These are phyloP conservation scores for Penicillium paxilli DNA, from an alignment of 495 filamentous ascomycete genomes.

Conservation along the genomic window DNA sequence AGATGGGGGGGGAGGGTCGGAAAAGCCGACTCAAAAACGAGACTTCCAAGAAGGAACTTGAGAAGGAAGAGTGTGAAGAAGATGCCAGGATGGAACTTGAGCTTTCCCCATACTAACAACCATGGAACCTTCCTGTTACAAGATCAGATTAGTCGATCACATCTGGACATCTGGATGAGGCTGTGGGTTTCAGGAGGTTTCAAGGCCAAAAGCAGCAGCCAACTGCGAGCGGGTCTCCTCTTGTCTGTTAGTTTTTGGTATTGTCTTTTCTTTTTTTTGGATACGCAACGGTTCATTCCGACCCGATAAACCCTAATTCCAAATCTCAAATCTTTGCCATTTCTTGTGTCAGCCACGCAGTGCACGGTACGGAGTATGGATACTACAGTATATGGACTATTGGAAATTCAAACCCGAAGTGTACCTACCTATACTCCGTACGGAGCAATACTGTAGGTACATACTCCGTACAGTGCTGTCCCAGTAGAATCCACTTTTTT, in stretches of 20 bases:
- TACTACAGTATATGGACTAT: too few relatives aligned
- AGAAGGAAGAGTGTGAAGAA: not conserved
- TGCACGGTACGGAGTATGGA: too few relatives aligned
- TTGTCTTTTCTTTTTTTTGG: too few relatives aligned
- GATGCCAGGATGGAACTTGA: not conserved
- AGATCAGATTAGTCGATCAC: not conserved
- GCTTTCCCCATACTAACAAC: not conserved
- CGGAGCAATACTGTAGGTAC: too few relatives aligned
- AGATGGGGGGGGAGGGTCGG: too few relatives aligned
- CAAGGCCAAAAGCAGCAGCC: not conserved
- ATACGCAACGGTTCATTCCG: not conserved
- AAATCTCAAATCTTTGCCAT: not conserved
- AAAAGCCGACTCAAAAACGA: constrained; percentile 1
- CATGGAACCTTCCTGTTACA: not conserved
- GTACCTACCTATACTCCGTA: not conserved
- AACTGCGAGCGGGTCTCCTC: not conserved
- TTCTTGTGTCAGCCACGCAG: not conserved
- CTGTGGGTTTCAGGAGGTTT: not conserved
- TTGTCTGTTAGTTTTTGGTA: too few relatives aligned
- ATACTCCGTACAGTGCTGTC: too few relatives aligned
- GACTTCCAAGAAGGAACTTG: not conserved
- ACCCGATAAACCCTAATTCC: not conserved
- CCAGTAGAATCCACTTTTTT: too few relatives aligned
- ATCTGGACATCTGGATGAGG: too few relatives aligned
- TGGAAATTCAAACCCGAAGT: not conserved